These are phyloP conservation scores for Kondoa malvinella DNA, from an alignment of 768 basidiomycete genomes.

Conservation along the genomic window DNA sequence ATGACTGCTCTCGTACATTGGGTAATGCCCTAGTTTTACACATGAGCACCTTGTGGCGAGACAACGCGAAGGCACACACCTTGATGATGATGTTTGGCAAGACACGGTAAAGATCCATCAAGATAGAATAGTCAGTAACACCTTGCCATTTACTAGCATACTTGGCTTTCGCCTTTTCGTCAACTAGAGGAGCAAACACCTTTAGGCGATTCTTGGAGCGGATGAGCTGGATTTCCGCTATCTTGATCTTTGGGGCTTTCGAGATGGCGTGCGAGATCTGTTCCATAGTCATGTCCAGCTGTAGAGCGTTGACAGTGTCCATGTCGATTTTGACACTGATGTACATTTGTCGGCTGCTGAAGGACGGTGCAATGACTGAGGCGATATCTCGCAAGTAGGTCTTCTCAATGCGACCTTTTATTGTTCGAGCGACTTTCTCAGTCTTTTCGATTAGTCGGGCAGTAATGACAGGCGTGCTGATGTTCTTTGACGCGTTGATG, in stretches of 20 bases:
- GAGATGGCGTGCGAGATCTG: slow-evolving; percentile 87
- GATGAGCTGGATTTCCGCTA: slow-evolving; percentile 35
- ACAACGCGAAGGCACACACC: too few relatives aligned
- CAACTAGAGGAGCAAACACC: slow-evolving; percentile 33
- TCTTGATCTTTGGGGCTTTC: slow-evolving; percentile 69
- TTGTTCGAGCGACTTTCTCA: slow-evolving; percentile 91
- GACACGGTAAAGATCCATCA: slow-evolving; percentile 70
- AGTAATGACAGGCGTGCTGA: slow-evolving; percentile 96
- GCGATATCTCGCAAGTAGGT: slow-evolving; percentile 86
- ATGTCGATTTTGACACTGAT: slow-evolving; percentile 81
- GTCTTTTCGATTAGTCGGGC: slow-evolving; percentile 64
- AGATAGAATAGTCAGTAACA: slow-evolving; percentile 32
- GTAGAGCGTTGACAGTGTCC: slow-evolving; percentile 58
- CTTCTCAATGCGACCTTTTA: slow-evolving; percentile 89
- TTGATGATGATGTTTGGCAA: slow-evolving; percentile 80
- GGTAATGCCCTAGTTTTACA: slow-evolving; percentile 50
- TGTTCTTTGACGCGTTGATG: slow-evolving; percentile 93
- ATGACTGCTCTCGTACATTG: slow-evolving; percentile 85
- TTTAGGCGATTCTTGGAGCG: slow-evolving; percentile 32
- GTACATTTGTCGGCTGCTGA: slow-evolving; percentile 82
- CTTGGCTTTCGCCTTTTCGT: slow-evolving; percentile 17
- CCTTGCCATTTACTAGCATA: slow-evolving; percentile 10
- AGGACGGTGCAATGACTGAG: slow-evolving; percentile 82
- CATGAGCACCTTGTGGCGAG: background rate
- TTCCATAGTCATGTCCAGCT: slow-evolving; percentile 85